phyloP scores from a whole-genome alignment of 2,329 filamentous ascomycete genomes.

The Sclerotinia sclerotiorum region DNA sequence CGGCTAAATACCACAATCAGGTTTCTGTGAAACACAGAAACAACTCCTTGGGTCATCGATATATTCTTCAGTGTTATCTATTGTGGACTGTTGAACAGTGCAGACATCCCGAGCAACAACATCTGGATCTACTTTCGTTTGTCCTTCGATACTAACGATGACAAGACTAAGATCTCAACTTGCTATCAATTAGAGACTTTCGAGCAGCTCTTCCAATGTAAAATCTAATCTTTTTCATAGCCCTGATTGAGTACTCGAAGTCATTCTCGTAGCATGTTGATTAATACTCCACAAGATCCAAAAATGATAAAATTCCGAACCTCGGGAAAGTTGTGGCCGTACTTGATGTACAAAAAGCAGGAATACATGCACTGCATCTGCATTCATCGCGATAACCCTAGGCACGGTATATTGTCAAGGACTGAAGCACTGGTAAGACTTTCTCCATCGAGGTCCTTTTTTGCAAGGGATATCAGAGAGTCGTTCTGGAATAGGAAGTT shows the following conservation, averaged over 20 bases:
- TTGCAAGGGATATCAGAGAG: background rate
- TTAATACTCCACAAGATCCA: background rate
- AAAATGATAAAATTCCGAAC: background rate
- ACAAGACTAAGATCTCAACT: background rate
- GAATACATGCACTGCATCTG: background rate
- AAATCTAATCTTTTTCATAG: background rate
- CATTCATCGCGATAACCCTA: slow-evolving; percentile 7
- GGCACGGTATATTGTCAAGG: slow-evolving; percentile 4
- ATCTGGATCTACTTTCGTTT: background rate
- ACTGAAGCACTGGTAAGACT: background rate
- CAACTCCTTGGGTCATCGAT: slow-evolving; percentile 14
- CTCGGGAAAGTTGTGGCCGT: background rate
- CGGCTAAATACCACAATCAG: background rate
- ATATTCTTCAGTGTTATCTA: background rate
- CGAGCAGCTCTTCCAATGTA: background rate
- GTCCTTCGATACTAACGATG: background rate
- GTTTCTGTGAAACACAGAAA: slow-evolving; percentile 2
- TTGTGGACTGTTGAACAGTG: background rate
- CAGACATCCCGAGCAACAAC: background rate
- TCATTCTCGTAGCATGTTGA: background rate
- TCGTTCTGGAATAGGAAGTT: background rate
- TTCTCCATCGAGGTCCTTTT: slow-evolving; percentile 3
- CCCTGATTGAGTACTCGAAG: background rate
- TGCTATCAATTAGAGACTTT: background rate
- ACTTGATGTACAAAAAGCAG: background rate